phyloP scores from a whole-genome alignment of 1,139 yeast species.

The Candida tropicalis region DNA sequence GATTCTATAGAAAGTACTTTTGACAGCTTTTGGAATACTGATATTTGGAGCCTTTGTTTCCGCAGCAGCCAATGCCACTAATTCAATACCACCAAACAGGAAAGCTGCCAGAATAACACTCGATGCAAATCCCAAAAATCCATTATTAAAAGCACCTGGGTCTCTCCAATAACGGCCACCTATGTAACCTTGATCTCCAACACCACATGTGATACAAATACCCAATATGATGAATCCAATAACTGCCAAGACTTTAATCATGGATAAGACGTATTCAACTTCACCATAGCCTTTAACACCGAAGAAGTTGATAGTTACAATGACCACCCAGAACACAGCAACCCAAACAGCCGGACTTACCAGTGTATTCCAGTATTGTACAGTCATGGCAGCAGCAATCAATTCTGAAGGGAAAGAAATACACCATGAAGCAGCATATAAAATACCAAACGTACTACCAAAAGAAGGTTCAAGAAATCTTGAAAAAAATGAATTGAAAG shows the following conservation, averaged over 20 bases:
- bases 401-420: slow-evolving; percentile 47
- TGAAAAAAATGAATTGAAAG: slow-evolving; percentile 57
- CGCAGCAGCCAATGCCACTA: slow-evolving; percentile 82
- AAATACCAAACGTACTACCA: slow-evolving; percentile 54
- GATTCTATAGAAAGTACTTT: slow-evolving; percentile 75
- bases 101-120: slow-evolving; percentile 87
- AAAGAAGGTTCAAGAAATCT: slow-evolving; percentile 65
- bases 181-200: slow-evolving; percentile 42
- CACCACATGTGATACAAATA: slow-evolving; percentile 45
- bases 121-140: slow-evolving; percentile 81
- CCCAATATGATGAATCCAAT: slow-evolving; percentile 46
- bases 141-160: slow-evolving; percentile 54
- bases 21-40: slow-evolving; percentile 72
- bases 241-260: slow-evolving; percentile 46
- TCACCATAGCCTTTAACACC: slow-evolving; percentile 53
- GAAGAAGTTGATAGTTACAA: slow-evolving; percentile 41
- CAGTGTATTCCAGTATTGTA: slow-evolving; percentile 41
- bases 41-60: slow-evolving; percentile 74
- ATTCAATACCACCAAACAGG: slow-evolving; percentile 62
- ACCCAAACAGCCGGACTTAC: slow-evolving; percentile 49
- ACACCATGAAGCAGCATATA: slow-evolving; percentile 47
- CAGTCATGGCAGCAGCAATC: slow-evolving; percentile 47
- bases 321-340: slow-evolving; percentile 40
- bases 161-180: slow-evolving; percentile 44
- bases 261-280: slow-evolving; percentile 43